Evolutionary conservation across 2,329 filamentous ascomycete genomes (phyloP).

Genomic region (Cordyceps pruinosa): DNA sequence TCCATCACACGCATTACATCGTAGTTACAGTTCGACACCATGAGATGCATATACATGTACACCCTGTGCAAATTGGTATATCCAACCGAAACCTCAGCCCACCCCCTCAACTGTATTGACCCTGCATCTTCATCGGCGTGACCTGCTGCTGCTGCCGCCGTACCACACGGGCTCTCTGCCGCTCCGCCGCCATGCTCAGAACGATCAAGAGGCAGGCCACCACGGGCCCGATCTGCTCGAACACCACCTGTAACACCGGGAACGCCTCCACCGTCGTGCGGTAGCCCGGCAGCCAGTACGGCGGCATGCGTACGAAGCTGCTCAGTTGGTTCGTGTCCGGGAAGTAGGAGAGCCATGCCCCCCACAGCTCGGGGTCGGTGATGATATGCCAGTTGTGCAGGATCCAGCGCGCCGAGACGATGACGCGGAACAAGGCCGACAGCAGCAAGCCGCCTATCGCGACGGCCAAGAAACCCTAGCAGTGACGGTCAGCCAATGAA

Average conservation of each 20-base stretch:
- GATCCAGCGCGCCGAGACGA: background rate
- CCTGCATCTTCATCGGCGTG: background rate
- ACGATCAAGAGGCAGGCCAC: background rate
- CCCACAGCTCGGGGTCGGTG: background rate
- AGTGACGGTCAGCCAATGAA: background rate
- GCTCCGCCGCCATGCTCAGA: slow-evolving; percentile 1
- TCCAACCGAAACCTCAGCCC: background rate
- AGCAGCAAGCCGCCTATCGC: background rate
- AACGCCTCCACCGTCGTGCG: background rate
- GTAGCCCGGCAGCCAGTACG: background rate
- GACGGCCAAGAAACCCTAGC: background rate
- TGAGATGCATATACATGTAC: too few relatives aligned
- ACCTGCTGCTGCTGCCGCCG: background rate
- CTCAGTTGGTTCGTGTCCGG: background rate
- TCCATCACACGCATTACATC: background rate
- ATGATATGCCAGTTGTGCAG: slow-evolving; percentile 3
- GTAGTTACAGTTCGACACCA: background rate
- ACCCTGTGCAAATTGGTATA: too few relatives aligned
- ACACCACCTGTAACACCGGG: background rate
- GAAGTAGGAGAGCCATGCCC: background rate
- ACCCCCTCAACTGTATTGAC: background rate
- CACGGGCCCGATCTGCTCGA: slow-evolving; percentile 3
- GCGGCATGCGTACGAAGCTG: background rate
- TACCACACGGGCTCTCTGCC: background rate
- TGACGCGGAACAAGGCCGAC: slow-evolving; percentile 1